Evolutionary conservation across 495 filamentous ascomycete genomes (phyloP), one percentile per base, ranked within the genome.

Genomic region (Penicillium daleae): DNA sequence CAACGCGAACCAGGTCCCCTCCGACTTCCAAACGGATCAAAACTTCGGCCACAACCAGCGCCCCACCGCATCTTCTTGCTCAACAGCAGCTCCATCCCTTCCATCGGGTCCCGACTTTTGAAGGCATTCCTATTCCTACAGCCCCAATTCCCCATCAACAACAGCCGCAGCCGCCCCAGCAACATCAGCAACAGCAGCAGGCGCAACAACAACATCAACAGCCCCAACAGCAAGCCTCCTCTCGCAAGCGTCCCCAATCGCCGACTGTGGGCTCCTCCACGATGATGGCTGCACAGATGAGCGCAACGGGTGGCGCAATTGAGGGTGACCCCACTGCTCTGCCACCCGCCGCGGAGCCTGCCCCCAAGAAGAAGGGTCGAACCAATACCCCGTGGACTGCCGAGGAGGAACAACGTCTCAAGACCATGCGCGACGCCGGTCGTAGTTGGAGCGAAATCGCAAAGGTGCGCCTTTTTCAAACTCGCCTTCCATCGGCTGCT

Each of bases 341-440:
- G 19, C 62, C 63, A 24, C 64, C 74, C 26, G 51, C 76, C 13
- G 63, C 78, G 22, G 74, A 80, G 59, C 75, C 82, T 9, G 85
- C 89, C 2, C 88, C 90, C 0, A 86, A 86, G 51, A 97, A 97
- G 81, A 96, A 96, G 80, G 93, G 92, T 65, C 80, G 95, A 62
- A 98, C 95, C 17, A 99, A 99, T 71, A 99, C 95, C 6, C 95
- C 95, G 10, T 99, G 95, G 95, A 97, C 93, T 0, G 91, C 95
- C 4, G 90, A 89, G 29, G 95, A 99, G 75, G 95, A 99, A 77
- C 90, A 93, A 74, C 79, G 92, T 53, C 76, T 99, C 68, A 97
- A 97, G 84, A 83, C 81, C 55, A 92, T 99, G 94, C 86, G 95
- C 61, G 95, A 98, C 76, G 86, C 90, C 1, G 94, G 94, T 12